Evolutionary conservation across 805 yeast genomes (phyloP).

Genomic region (Wickerhamiella kurtzmanii): DNA sequence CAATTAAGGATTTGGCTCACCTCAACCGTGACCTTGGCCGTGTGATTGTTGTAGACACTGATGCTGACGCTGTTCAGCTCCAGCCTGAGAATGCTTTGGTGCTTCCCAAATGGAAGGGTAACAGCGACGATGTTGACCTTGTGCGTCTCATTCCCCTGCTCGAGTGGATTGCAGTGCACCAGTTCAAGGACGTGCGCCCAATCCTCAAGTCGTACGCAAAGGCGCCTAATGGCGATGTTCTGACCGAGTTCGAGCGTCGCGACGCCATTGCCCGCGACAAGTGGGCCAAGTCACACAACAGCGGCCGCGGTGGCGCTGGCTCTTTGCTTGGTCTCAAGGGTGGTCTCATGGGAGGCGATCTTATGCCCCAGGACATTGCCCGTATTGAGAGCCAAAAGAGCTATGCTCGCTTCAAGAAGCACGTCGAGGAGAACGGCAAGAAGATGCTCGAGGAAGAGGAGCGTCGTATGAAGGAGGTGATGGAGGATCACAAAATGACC

Average conservation of each 20-base stretch:
- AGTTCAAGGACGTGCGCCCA: constrained; percentile 79
- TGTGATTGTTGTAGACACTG: constrained; percentile 66
- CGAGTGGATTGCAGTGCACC: constrained; percentile 86
- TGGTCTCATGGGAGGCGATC: constrained; percentile 34
- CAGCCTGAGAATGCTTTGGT: constrained; percentile 95
- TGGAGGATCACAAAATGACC: constrained; percentile 72
- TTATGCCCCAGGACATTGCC: constrained; percentile 75
- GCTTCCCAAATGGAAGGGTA: constrained; percentile 76
- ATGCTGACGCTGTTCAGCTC: constrained; percentile 53
- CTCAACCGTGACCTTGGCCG: constrained; percentile 83
- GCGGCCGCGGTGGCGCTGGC: constrained; percentile 32
- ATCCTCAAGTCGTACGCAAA: constrained; percentile 60
- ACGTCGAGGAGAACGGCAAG: constrained; percentile 68
- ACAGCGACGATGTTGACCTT: constrained; percentile 60
- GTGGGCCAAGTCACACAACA: constrained; percentile 30
- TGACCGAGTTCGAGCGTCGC: constrained; percentile 69
- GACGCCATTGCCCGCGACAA: constrained; percentile 54
- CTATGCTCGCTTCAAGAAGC: constrained; percentile 67
- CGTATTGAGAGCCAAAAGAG: constrained; percentile 89
- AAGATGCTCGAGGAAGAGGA: constrained; percentile 38
- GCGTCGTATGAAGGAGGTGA: constrained; percentile 47
- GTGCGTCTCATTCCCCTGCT: constrained; percentile 78
- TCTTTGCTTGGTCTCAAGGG: constrained; percentile 47
- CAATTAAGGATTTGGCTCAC: constrained; percentile 77
- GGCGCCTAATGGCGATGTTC: constrained; percentile 39